Evolutionary conservation across 495 filamentous ascomycete genomes (phyloP), one percentile per base, ranked within the genome.

Genomic region (Aspergillus taichungensis): DNA sequence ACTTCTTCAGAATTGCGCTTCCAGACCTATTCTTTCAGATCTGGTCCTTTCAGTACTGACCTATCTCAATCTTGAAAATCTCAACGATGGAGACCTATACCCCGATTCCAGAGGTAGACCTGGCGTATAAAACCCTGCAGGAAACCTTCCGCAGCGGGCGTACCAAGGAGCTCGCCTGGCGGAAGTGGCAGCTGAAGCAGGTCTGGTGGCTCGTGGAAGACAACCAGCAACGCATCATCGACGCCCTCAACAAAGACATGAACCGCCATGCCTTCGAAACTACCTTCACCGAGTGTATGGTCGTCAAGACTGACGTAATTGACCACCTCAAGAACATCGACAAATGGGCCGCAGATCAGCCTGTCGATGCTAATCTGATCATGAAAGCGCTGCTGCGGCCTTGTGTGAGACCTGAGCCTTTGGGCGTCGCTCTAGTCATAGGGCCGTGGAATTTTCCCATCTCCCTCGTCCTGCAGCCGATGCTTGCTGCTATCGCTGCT

Each of bases 401-500:
- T 10, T 77, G 68, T 44, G 77, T 88, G 53, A 71, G 80, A 37
- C 91, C 90, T 65, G 90, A 95, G 47, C 90, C 90, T 4, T 57
- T 94, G 30, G 90, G 90, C 18, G 60, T 80, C 3, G 77, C 87
- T 0, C 69, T 95, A 31, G 80, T 95, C 57, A 90, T 96, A 56
- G 88, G 88, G 56, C 76, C 87, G 32, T 96, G 84, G 73, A 95
- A 96, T 65, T 92, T 85, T 60, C 88, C 90, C 1, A 50, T 91
- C 42, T 77, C 84, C 51, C 73, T 95, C 1, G 64, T 78, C 13
- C 47, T 95, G 13, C 74, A 77, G 31, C 88, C 90, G 13, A 57
- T 94, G 34, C 67, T 94, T 37, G 90, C 87, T 13, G 90, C 89
- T 34, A 94, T 95, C 44, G 79, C 82, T 14, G 88, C 88, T 8